These are phyloP conservation scores for Alternaria viburni DNA, from an alignment of 2,329 filamentous ascomycete species.

Conservation along the genomic window DNA sequence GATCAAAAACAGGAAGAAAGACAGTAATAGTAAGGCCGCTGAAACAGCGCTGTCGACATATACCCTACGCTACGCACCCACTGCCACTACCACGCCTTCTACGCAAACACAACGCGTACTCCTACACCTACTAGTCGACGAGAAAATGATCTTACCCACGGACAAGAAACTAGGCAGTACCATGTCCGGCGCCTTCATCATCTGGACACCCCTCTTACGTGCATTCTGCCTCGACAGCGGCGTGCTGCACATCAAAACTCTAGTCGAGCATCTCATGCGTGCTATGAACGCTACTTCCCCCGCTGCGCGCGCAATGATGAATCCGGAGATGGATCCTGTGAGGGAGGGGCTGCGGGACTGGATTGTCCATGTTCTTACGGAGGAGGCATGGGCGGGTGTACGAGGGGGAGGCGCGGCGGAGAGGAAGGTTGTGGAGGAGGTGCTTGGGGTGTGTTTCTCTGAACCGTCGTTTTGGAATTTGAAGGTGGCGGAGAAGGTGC, in stretches of 20 bases:
- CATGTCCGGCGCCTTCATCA: conserved; percentile 53
- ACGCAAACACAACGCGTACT: conserved; percentile 8
- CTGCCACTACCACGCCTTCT: conserved; percentile 2
- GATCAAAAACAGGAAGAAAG: conserved; percentile 29
- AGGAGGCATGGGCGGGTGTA: conserved; percentile 45
- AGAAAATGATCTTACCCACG: conserved; percentile 47
- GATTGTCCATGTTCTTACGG: conserved; percentile 56
- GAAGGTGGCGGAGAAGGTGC: conserved; percentile 41
- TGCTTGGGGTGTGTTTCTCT: conserved; percentile 40
- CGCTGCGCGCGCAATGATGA: neutral
- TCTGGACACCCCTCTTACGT: conserved; percentile 52
- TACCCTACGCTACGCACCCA: conserved; percentile 13
- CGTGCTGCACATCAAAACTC: conserved; percentile 42
- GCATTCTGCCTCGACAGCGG: conserved; percentile 36
- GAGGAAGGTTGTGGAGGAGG: conserved; percentile 10
- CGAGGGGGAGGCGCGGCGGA: conserved; percentile 15
- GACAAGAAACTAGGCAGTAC: conserved; percentile 39
- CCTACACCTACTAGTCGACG: conserved; percentile 39
- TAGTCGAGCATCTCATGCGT: conserved; percentile 49
- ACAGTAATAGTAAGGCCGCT: conserved; percentile 17
- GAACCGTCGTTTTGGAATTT: conserved; percentile 48
- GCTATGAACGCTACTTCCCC: conserved; percentile 33
- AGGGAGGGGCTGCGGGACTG: conserved; percentile 57
- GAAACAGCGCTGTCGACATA: conserved; percentile 25
- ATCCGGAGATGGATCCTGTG: conserved; percentile 33